Conservation (phyloP, 2,329 filamentous ascomycete species). For the Ascochyta fabae region DNA sequence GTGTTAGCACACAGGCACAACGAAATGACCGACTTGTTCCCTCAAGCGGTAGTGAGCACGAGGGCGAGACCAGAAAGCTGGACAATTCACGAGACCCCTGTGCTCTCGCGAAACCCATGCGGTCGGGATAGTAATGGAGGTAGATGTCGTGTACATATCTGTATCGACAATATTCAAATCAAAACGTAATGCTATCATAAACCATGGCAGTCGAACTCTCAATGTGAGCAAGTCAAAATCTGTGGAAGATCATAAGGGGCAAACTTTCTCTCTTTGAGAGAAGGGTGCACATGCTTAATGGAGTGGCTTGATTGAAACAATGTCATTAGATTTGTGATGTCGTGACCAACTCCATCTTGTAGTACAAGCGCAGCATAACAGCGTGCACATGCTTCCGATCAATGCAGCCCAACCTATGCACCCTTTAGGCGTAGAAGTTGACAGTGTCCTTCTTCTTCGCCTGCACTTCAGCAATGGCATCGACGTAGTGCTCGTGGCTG, state of each 20-base stretch:
- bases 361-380: conserved; percentile 38
- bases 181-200: background rate
- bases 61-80: too few relatives aligned
- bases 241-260: too few relatives aligned
- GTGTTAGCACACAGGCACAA: background rate
- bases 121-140: background rate
- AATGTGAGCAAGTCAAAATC: too few relatives aligned
- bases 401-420: conserved; percentile 13
- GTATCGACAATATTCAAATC: conserved; percentile 6
- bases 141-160: background rate
- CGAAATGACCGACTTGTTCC: background rate
- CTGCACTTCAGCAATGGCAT: conserved; percentile 93
- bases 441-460: conserved; percentile 87
- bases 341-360: conserved; percentile 38
- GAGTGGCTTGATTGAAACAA: background rate
- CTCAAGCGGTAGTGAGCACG: background rate
- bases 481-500: conserved; percentile 96
- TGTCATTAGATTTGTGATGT: conserved; percentile 18
- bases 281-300: too few relatives aligned
- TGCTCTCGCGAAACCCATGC: too few relatives aligned
- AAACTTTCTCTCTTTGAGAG: too few relatives aligned
- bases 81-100: too few relatives aligned
- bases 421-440: conserved; percentile 50
- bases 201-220: too few relatives aligned
- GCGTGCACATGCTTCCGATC: conserved; percentile 32